Base-by-base conservation (phyloP, 768 basidiomycete genomes). In the Pleurotus tuber-regium region DNA sequence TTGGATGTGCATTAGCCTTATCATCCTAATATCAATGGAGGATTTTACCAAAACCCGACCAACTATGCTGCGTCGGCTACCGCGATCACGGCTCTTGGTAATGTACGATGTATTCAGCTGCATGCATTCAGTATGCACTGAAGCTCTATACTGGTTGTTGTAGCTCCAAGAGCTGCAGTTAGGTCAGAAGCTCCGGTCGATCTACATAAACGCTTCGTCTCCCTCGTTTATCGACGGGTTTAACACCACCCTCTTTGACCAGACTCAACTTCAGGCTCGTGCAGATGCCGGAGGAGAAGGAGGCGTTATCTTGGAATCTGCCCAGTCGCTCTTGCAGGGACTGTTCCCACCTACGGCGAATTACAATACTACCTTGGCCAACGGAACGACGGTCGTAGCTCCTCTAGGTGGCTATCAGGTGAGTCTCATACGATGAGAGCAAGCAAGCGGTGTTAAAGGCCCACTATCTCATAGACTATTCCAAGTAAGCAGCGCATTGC, bases 281-380 rank as follows among this genome's bases (percentile, higher is more conserved):
- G 87, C 88, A 1, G 87, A 89, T 63, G 79, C 77, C 23, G 84
- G 84, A 4, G 86, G 80, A 14, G 87, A 90, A 66, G 79, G 76
- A 14, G 79, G 74, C 29, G 83, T 86, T n/a, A 82, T 84, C 36
- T 74, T 74, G 54, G 80, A 87, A 58, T 83, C 84, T 4, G 83
- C 86, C 8, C 67, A 79, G 21, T 84, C 88, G 0, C 65, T 89
- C 44, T 65, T 84, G 8, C 89, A 90, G 63, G 88, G 87, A 10
- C 61, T 90, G 38, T 85, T 77, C 68, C 87, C 86, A 2, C 65
- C 70, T 2, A 79, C 74, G 4, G 23, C 56, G 11, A 57, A 63
- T 19, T 77, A 76, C 43, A 78, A 69, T 16, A 79, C 72, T 11
- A 79, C 77, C 0, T 70, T 90, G n/a, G 83, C 87, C 1, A 85